These are phyloP conservation scores for Zopfia rhizophila DNA, from an alignment of 2,329 filamentous ascomycete species.

Conservation along the genomic window DNA sequence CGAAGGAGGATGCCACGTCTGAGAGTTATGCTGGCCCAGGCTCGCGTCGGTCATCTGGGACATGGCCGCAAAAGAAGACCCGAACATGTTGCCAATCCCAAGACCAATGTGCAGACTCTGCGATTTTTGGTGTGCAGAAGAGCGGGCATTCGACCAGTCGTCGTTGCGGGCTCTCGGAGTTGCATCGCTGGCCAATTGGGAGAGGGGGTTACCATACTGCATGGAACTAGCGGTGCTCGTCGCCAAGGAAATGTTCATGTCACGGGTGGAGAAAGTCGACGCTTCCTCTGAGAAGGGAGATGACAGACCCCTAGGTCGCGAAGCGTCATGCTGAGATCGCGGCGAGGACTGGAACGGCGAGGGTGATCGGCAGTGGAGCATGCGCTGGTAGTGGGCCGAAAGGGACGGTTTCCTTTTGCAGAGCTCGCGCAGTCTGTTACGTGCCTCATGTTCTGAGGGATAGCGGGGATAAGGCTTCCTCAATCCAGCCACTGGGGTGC, in stretches of 20 bases:
- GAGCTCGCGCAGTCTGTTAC: slow-evolving; percentile 67
- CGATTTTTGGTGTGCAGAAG: slow-evolving; percentile 63
- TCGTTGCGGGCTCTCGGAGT: slow-evolving; percentile 48
- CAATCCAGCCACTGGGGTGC: slow-evolving; percentile 56
- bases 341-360: slow-evolving; percentile 63
- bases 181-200: slow-evolving; percentile 54
- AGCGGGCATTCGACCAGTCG: slow-evolving; percentile 56
- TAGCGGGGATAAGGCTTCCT: slow-evolving; percentile 58
- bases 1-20: slow-evolving; percentile 47
- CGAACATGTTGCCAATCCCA: slow-evolving; percentile 53
- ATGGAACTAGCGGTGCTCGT: slow-evolving; percentile 63
- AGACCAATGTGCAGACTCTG: slow-evolving; percentile 60
- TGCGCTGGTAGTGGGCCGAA: slow-evolving; percentile 71
- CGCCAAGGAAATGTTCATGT: slow-evolving; percentile 62
- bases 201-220: slow-evolving; percentile 61
- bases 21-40: slow-evolving; percentile 39
- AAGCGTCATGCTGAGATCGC: background rate
- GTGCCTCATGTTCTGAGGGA: slow-evolving; percentile 69
- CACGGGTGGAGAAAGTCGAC: slow-evolving; percentile 57
- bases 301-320: slow-evolving; percentile 54
- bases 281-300: slow-evolving; percentile 44
- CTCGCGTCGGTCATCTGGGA: slow-evolving; percentile 38
- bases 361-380: slow-evolving; percentile 69
- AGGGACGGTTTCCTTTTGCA: slow-evolving; percentile 71
- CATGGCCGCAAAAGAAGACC: slow-evolving; percentile 56